Base-by-base conservation (phyloP, 352 stramenopile species). In the Phytophthora boehmeriae region DNA sequence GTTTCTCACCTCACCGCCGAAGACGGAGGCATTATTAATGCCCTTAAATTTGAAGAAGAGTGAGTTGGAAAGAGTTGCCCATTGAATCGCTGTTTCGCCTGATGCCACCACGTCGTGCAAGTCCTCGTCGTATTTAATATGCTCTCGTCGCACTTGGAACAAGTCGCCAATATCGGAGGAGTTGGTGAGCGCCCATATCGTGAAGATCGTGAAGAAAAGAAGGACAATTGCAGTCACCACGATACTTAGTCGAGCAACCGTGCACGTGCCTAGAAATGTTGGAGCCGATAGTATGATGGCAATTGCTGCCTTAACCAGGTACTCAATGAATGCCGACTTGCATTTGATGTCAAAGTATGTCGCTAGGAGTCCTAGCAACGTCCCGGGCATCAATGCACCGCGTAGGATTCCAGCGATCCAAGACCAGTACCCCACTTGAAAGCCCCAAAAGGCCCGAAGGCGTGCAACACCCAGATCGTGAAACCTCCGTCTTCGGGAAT, bases 31-130 rank as follows among this genome's bases (percentile, higher is more conserved):
- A 43, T 71, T 82, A 58, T 98, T 93, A 65, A 96, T 98, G n/a
- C 83, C 91, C 65, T 97, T 97, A 28, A 96, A 86, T 63, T 95
- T 96, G 92, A 92, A 98, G 66, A 98, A 98, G 20, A 98, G 74
- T 39, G 93, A 96, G 67, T 97, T 98, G 10, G 97, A 52, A 23
- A 92, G 91, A 17, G 83, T 68, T n/a, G 80, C 63, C 87, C 88
- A 97, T 8, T 95, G 35, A 35, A 82, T 83, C 9, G 52, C 28
- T 2, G n/a, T n/a, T n/a, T n/a, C n/a, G n/a, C n/a, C n/a, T n/a
- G n/a, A n/a, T n/a, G n/a, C n/a, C n/a, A n/a, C n/a, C n/a, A n/a
- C n/a, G n/a, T n/a, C n/a, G n/a, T n/a, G n/a, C n/a, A 55, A 41
- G 5, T 63, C 46, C 3, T 60, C 20, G 39, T 78, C 27, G 59